Evolutionary conservation across 345 rosid genomes (phyloP), one percentile per base, ranked within the genome.

Genomic region (Salix dunnii): DNA sequence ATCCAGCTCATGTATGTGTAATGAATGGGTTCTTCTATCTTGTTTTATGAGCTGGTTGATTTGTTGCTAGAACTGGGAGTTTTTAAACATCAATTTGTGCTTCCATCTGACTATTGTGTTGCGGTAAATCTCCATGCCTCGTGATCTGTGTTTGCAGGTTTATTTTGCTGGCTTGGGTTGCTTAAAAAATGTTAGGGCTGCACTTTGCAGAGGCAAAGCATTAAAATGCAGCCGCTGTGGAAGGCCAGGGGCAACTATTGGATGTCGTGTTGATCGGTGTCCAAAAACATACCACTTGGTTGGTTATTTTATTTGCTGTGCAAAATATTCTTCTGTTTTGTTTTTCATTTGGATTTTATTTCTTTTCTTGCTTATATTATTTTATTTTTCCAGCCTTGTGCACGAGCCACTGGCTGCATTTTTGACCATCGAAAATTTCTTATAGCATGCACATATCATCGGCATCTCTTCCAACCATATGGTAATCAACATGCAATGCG

Each of bases 261-360:
- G 99, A 67, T 96, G 99, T 81, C 98, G 99, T 68, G 99, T 96
- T 79, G 99, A 96, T 85, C 88, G 96, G 23, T 96, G 99, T 84
- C 98, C 96, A 40, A 93, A 85, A 90, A 96, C 99, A 79, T 96
- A 96, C 82, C 99, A 96, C 84, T 85, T 93, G 99, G 99, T 95
- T 62, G 63, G 89, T 88, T 30, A 79, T 83, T 72, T 82, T 53
- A 51, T 71, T 67, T 78, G n/a, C 8, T 65, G 14, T 30, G 49
- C 60, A 27, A 31, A 4, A 35, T 13, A 8, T 28, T 53, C 31
- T 28, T 20, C 8, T 63, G 3, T 25, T 42, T 27, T n/a, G 20
- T 61, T n/a, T 73, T 46, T 63, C 77, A n/a, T 12, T n/a, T 10
- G 74, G 61, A 38, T 3, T 55, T 40, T 16, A 27, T 76, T 71